Conservation (phyloP, 2,329 filamentous ascomycete species). For the Sclerotinia sclerotiorum region DNA sequence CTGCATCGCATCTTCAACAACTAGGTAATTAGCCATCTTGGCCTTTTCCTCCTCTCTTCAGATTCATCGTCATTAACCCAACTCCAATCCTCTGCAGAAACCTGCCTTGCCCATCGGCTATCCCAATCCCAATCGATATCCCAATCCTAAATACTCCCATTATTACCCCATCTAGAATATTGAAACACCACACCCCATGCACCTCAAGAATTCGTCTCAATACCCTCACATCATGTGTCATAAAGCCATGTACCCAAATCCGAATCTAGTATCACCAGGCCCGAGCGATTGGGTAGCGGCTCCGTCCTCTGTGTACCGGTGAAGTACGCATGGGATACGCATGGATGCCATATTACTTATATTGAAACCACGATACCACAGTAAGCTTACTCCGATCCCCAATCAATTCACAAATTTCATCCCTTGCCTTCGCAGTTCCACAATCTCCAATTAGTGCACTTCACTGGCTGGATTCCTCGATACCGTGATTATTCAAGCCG, state of each 20-base stretch:
- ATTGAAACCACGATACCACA: slow-evolving; percentile 10
- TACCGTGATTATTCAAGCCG: neutral
- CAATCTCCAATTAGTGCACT: no score
- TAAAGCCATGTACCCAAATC: neutral
- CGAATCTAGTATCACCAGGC: slow-evolving; percentile 12
- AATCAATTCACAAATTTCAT: neutral
- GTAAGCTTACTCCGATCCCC: neutral
- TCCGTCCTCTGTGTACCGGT: neutral
- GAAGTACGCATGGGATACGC: neutral
- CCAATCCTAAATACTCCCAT: neutral
- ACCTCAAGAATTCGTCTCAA: neutral
- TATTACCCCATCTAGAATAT: slow-evolving; percentile 5
- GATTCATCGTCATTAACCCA: neutral
- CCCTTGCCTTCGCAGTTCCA: neutral
- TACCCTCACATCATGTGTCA: neutral
- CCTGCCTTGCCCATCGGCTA: no score
- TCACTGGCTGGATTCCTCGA: neutral
- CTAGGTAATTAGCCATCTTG: neutral
- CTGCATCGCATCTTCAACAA: neutral
- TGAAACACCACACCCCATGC: neutral
- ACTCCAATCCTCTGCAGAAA: neutral
- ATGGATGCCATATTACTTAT: slow-evolving; percentile 1
- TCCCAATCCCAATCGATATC: no score
- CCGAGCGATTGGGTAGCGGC: slow-evolving; percentile 9
- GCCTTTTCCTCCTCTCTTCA: neutral